phyloP scores from a whole-genome alignment of 2,329 filamentous ascomycete species.

The Penicillium sp. region DNA sequence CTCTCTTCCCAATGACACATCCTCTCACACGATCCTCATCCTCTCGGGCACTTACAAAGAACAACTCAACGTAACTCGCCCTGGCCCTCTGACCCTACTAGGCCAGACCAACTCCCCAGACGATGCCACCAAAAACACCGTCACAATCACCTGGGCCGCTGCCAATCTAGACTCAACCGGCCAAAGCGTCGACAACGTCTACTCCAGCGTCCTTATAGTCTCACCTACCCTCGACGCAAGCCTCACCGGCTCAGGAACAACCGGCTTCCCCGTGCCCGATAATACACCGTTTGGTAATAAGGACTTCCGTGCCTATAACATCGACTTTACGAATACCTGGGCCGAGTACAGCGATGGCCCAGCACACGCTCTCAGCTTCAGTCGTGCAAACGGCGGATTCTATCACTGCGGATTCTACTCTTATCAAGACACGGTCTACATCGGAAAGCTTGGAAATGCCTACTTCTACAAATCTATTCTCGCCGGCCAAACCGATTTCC shows the following conservation, averaged over 20 bases:
- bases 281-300: constrained; percentile 62
- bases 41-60: constrained; percentile 61
- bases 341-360: constrained; percentile 55
- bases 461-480: constrained; percentile 62
- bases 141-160: constrained; percentile 59
- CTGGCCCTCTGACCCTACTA: constrained; percentile 59
- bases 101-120: constrained; percentile 55
- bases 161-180: constrained; percentile 50
- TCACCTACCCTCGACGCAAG: constrained; percentile 63
- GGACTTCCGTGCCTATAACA: constrained; percentile 65
- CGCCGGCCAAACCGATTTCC: constrained; percentile 66
- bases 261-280: constrained; percentile 59
- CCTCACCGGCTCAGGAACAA: constrained; percentile 60
- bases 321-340: constrained; percentile 64
- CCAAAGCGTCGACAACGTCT: constrained; percentile 56
- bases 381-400: constrained; percentile 64
- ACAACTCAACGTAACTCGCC: constrained; percentile 64
- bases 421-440: constrained; percentile 68
- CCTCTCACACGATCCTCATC: constrained; percentile 57
- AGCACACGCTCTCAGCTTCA: constrained; percentile 59
- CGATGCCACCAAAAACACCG: constrained; percentile 48
- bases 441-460: constrained; percentile 65
- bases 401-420: constrained; percentile 66
- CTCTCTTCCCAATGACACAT: constrained; percentile 47
- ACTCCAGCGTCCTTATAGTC: constrained; percentile 60